Base-by-base conservation (phyloP, 1,139 yeast species). In the Pichia sorboxylosa region DNA sequence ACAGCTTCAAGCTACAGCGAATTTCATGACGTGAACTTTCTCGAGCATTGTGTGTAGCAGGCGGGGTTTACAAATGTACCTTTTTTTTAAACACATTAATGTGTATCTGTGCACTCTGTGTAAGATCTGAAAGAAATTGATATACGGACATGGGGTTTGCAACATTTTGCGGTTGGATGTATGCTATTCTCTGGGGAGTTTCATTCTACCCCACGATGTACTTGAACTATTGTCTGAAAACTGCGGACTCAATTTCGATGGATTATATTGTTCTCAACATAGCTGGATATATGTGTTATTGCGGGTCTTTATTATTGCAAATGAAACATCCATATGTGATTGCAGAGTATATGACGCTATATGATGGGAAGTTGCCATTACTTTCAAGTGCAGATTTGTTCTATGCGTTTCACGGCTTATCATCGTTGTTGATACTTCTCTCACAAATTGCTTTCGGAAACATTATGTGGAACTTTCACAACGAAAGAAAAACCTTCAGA, bases 201-300 rank as follows among this genome's bases (percentile, higher is more conserved):
- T 61, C 72, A 1, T 62, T 62, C 47, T 66, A 66, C 38, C 69
- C 72, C 2, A 63, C 69, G 3, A 31, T 67, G 5, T 29, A 56
- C 10, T 48, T 62, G 10, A 64, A 65, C 35, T 55, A 54, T 41
- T 46, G 40, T 17, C 46, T 55, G 11, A 51, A 48, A 32, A 57
- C 66, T 0, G 50, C 72, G 0, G 63, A 61, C 31, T 68, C 69
- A 0, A 45, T 66, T 3, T 67, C 73, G 0, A 40, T 58, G 4
- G 73, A 67, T 38, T 65, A 58, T 36, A 47, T 63, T 1, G 47
- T 58, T 15, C 35, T 67, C 27, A 67, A 66, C 39, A 51, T 57
- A 3, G 42, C 59, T 1, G 73, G 73, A 0, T 66, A 66, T 36
- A 28, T 57, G 2, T 59, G 64, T 10, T 51, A 65, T 26, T 43